Conservation (phyloP, 192 early-diverging fungal species). For the Anaeromyces robustus region DNA sequence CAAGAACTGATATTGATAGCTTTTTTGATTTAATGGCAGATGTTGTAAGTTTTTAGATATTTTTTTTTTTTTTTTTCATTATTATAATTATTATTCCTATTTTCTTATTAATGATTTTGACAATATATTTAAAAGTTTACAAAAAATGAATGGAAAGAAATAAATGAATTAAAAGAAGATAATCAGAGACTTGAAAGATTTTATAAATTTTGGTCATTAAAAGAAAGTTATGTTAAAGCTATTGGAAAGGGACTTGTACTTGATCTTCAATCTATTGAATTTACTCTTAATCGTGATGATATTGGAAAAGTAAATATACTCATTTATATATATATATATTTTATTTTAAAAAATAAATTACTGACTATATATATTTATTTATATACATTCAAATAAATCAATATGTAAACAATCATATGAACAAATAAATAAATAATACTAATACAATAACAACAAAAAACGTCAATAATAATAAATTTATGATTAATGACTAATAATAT, state of each 20-base stretch:
- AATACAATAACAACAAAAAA: too few relatives aligned
- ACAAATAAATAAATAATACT: too few relatives aligned
- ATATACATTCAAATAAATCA: too few relatives aligned
- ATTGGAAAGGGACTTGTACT: conserved; percentile 31
- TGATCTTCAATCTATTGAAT: conserved; percentile 25
- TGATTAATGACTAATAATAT: too few relatives aligned
- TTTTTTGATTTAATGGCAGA: background rate
- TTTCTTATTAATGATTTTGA: too few relatives aligned
- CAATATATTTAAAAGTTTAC: background rate
- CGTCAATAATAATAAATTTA: too few relatives aligned
- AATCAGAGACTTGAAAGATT: conserved; percentile 11
- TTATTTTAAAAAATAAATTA: background rate
- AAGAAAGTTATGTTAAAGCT: conserved; percentile 40
- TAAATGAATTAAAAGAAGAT: background rate
- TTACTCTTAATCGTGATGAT: conserved; percentile 1
- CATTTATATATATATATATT: too few relatives aligned
- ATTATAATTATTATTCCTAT: too few relatives aligned
- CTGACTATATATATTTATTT: too few relatives aligned
- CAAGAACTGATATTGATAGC: background rate
- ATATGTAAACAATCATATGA: too few relatives aligned
- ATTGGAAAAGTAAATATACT: background rate
- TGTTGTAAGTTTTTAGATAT: background rate
- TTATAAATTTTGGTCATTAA: conserved; percentile 33
- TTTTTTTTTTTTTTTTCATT: too few relatives aligned
- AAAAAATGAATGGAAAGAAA: background rate